These are phyloP conservation scores for Phytophthora uliginosa DNA, from an alignment of 352 stramenopile species.

Conservation along the genomic window DNA sequence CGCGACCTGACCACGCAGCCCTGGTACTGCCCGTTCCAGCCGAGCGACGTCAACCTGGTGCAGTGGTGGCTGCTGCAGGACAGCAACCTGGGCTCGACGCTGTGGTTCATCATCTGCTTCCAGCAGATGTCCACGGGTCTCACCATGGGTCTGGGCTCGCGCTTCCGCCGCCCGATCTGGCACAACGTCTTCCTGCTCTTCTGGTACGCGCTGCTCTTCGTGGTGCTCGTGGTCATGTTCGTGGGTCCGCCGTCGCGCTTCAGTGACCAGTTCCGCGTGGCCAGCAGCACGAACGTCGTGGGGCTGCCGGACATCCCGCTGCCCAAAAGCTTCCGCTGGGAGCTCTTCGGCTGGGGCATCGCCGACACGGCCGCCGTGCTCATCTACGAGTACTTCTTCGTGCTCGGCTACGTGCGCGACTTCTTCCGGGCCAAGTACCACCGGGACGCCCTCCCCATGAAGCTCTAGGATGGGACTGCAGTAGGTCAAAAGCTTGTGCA, in stretches of 20 bases:
- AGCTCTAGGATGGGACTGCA: constrained; percentile 46
- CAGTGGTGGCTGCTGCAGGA: constrained; percentile 83
- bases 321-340: constrained; percentile 66
- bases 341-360: constrained; percentile 68
- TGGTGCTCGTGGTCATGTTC: constrained; percentile 67
- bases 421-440: constrained; percentile 75
- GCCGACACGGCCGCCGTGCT: constrained; percentile 64
- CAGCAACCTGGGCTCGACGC: constrained; percentile 66
- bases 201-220: constrained; percentile 67
- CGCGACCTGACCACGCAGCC: constrained; percentile 61
- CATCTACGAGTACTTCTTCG: constrained; percentile 73
- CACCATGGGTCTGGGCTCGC: constrained; percentile 67
- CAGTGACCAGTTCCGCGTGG: constrained; percentile 76
- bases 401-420: constrained; percentile 74
- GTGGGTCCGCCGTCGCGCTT: constrained; percentile 66
- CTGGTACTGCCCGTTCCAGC: constrained; percentile 83
- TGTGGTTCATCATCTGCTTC: constrained; percentile 76
- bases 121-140: constrained; percentile 79
- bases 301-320: constrained; percentile 76
- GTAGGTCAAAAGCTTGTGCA: constrained; percentile 9
- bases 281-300: constrained; percentile 82
- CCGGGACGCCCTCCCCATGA: constrained; percentile 68
- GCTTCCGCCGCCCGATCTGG: constrained; percentile 74
- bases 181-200: constrained; percentile 73
- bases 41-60: constrained; percentile 71